These are phyloP conservation scores for Fusarium musae DNA, from an alignment of 2,329 filamentous ascomycete species.

Conservation along the genomic window DNA sequence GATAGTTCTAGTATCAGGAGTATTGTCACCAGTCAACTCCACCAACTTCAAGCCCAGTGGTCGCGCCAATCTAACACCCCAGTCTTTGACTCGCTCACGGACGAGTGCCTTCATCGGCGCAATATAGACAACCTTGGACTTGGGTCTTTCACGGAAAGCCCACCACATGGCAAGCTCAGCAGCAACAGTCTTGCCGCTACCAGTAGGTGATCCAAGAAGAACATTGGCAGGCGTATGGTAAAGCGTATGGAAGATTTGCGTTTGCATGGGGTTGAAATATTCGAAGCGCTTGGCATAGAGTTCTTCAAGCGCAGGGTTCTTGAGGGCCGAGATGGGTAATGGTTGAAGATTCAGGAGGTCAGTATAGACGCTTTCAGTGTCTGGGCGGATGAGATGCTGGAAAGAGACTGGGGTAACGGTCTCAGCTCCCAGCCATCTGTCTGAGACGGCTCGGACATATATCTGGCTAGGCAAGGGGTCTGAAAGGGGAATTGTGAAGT, in stretches of 20 bases:
- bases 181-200: slow-evolving; percentile 96
- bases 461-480: slow-evolving; percentile 96
- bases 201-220: slow-evolving; percentile 92
- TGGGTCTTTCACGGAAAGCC: slow-evolving; percentile 93
- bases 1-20: slow-evolving; percentile 94
- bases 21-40: slow-evolving; percentile 96
- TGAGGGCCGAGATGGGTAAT: slow-evolving; percentile 84
- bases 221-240: slow-evolving; percentile 95
- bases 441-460: slow-evolving; percentile 93
- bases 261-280: slow-evolving; percentile 99
- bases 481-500: slow-evolving; percentile 94
- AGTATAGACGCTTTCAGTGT: slow-evolving; percentile 97
- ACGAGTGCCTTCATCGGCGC: slow-evolving; percentile 99
- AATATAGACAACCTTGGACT: slow-evolving; percentile 98
- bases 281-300: slow-evolving; percentile 90
- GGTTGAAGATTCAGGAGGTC: slow-evolving; percentile 93
- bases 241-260: slow-evolving; percentile 95
- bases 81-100: slow-evolving; percentile 94
- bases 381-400: slow-evolving; percentile 95
- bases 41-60: slow-evolving; percentile 91
- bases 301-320: slow-evolving; percentile 87
- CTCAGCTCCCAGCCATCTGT: slow-evolving; percentile 96
- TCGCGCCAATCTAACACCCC: slow-evolving; percentile 82
- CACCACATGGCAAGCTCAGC: slow-evolving; percentile 99
- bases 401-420: slow-evolving; percentile 96